phyloP scores from a whole-genome alignment of 2,329 filamentous ascomycete species.

The Stagonosporopsis vannaccii region DNA sequence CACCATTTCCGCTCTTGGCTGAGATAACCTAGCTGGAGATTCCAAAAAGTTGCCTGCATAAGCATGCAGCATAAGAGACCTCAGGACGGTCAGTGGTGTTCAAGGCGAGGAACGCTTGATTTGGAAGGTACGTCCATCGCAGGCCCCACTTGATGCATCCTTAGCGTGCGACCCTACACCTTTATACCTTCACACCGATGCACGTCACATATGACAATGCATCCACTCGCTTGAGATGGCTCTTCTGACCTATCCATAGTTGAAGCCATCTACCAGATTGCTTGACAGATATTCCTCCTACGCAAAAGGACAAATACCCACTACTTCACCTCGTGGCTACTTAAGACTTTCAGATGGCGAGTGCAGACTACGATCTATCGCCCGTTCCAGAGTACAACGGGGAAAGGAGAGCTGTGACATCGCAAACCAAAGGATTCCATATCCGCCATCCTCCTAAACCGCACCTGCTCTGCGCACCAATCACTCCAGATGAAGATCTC shows the following conservation, averaged over 20 bases:
- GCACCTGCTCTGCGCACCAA: constrained; percentile 30
- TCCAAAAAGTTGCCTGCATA: no score
- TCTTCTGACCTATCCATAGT: not conserved
- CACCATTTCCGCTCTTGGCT: not conserved
- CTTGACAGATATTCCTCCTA: no score
- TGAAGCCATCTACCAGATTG: not conserved
- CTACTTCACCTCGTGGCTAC: not conserved
- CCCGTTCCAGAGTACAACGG: not conserved
- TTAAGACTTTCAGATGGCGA: not conserved
- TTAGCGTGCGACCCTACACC: not conserved
- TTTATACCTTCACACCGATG: not conserved
- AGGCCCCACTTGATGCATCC: not conserved
- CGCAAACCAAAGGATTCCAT: constrained; percentile 19
- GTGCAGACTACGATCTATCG: not conserved
- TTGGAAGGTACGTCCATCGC: not conserved
- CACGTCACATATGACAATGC: not conserved
- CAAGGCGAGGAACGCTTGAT: no score
- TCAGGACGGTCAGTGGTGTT: no score
- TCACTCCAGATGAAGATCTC: constrained; percentile 37
- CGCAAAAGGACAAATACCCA: not conserved
- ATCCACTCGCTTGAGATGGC: not conserved
- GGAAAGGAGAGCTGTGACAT: constrained; percentile 8
- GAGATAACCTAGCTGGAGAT: no score
- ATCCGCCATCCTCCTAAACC: constrained; percentile 38
- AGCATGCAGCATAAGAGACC: no score